These are phyloP conservation scores for Lolium rigidum DNA, from an alignment of 176 grass and related monocot genomes.

Conservation along the genomic window DNA sequence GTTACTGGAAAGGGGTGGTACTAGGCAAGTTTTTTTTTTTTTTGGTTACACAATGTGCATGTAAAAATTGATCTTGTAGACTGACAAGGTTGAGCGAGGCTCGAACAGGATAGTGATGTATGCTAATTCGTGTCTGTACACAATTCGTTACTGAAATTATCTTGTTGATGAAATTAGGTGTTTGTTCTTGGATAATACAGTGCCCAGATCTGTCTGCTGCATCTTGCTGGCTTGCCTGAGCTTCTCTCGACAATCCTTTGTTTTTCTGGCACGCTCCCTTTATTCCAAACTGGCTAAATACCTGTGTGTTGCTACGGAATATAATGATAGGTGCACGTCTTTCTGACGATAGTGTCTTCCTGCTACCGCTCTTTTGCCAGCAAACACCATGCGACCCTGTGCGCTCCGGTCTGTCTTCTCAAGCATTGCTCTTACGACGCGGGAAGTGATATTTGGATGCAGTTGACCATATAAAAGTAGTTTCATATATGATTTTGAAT, in stretches of 20 bases:
- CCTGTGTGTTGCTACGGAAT: too few relatives aligned
- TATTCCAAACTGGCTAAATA: too few relatives aligned
- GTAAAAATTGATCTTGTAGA: neutral
- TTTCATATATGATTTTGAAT: too few relatives aligned
- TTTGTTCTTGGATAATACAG: neutral
- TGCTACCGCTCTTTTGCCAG: too few relatives aligned
- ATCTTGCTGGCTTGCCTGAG: neutral
- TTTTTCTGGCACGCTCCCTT: neutral
- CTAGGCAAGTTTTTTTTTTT: neutral
- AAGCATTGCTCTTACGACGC: too few relatives aligned
- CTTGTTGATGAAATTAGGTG: neutral
- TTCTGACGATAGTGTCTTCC: too few relatives aligned
- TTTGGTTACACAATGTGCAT: neutral
- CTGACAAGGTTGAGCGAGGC: neutral
- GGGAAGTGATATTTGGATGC: too few relatives aligned
- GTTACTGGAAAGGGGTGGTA: neutral
- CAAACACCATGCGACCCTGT: too few relatives aligned
- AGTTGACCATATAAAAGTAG: too few relatives aligned
- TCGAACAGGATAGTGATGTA: neutral
- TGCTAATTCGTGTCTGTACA: neutral
- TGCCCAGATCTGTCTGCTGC: neutral
- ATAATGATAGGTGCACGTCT: too few relatives aligned
- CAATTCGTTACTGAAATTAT: neutral
- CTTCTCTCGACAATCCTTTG: neutral
- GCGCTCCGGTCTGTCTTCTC: too few relatives aligned